Evolutionary conservation across 768 basidiomycete species (phyloP), one percentile per base, ranked within the genome.

Genomic region (Tulasnella sp.): DNA sequence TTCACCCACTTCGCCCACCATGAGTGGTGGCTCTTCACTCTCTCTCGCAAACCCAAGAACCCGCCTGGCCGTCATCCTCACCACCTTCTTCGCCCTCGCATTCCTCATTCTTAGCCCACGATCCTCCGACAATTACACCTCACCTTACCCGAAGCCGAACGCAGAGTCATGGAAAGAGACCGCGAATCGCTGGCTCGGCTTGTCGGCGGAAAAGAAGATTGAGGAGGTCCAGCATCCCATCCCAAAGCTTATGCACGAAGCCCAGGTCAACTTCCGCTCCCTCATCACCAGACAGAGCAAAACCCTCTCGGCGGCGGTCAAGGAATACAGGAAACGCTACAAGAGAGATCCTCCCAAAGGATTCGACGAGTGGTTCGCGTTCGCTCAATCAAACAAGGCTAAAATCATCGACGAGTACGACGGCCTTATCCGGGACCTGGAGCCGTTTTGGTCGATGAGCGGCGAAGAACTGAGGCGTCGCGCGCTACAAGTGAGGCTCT

Each of bases 351-450:
- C 98, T 6, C 97, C 98, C 0, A 90, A 89, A 62, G 97, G 96
- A 0, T 99, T 99, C 81, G 97, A 96, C 83, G 86, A 89, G 39
- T 98, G 97, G 97, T 97, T 91, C 90, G 84, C 85, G 71, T 85
- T 82, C 14, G 83, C 80, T 48, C 74, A 81, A 44, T 31, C 21
- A 31, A 79, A 81, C 62, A 75, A 80, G 27, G 62, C 80, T 46
- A 81, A 79, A 48, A 80, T 81, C 8, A 74, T 81, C 38, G 80
- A 81, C 73, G 80, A 81, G 38, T 98, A 95, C 85, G 93, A 95
- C 80, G 88, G 89, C 6, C 88, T 97, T n/a, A 83, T 89, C 44
- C 87, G 88, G 76, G 97, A 99, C 84, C 85, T 99, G 74, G 90
- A 88, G 34, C 96, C 97, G 0, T 99, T 96, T 85, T 95, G 93